Evolutionary conservation across 345 rosid genomes (phyloP).

Genomic region (Populus deltoides): DNA sequence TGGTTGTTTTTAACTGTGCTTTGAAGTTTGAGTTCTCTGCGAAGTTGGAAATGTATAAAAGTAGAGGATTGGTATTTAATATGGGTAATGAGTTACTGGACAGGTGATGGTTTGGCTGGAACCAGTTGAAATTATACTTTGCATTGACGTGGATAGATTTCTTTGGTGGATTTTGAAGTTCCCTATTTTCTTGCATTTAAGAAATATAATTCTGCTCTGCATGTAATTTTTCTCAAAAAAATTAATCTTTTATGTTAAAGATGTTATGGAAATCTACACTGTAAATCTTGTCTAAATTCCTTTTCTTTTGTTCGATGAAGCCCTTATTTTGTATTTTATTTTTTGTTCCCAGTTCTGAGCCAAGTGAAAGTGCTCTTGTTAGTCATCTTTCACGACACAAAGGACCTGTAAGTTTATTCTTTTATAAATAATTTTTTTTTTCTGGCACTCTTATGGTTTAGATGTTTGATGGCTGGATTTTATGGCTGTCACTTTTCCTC

Average conservation of each 20-base stretch:
- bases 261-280: not conserved
- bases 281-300: not conserved
- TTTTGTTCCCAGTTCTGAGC: slow-evolving; percentile 48
- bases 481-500: not conserved
- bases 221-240: not conserved
- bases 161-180: not conserved
- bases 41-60: not conserved
- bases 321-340: not conserved
- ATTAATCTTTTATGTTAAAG: not conserved
- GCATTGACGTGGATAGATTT: not conserved
- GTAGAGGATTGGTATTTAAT: not conserved
- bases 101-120: not conserved
- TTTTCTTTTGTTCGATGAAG: not conserved
- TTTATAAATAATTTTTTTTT: not conserved
- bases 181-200: not conserved
- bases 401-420: slow-evolving; percentile 80
- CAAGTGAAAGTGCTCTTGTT: slow-evolving; percentile 57
- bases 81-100: not conserved
- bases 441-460: not conserved
- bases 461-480: slow-evolving; percentile 7
- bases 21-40: not conserved
- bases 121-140: not conserved
- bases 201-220: not conserved
- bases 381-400: slow-evolving; percentile 78
- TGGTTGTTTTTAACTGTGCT: not conserved